Evolutionary conservation across 208 protist genomes (phyloP).

Genomic region (Crithidia mellificae): DNA sequence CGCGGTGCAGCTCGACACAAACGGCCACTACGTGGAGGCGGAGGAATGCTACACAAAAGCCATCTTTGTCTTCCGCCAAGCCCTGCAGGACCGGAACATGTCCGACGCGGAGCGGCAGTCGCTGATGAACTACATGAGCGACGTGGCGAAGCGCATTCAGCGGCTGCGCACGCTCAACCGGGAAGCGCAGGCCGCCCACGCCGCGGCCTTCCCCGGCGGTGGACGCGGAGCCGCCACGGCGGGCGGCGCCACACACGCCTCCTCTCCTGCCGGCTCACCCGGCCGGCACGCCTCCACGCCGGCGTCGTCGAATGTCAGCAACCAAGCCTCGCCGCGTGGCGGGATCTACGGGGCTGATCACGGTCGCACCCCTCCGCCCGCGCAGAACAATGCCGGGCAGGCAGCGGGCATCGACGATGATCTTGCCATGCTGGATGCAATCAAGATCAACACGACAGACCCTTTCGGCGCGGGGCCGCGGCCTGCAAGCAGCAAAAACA

Average conservation of each 20-base stretch:
- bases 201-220: conserved; percentile 2
- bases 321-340: conserved; percentile 11
- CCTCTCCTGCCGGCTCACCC: conserved; percentile 9
- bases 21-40: conserved; percentile 52
- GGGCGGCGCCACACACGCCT: background rate
- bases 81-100: conserved; percentile 38
- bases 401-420: conserved; percentile 12
- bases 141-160: conserved; percentile 64
- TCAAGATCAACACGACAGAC: conserved; percentile 9
- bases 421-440: conserved; percentile 22
- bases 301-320: background rate
- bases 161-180: conserved; percentile 35
- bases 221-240: background rate
- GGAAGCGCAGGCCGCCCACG: conserved; percentile 7
- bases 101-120: conserved; percentile 35
- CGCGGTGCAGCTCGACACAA: conserved; percentile 51
- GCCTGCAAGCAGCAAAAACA: background rate
- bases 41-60: conserved; percentile 74
- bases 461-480: background rate
- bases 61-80: conserved; percentile 46
- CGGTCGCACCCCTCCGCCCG: too few relatives aligned
- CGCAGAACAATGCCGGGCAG: too few relatives aligned
- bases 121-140: conserved; percentile 63
- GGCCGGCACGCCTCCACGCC: conserved; percentile 4
- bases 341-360: too few relatives aligned